Percentiles rank a stretch among this genome's conserved stretches.
Conservation (phyloP, 176 grass and related monocot species). For the Pharus latifolius region DNA sequence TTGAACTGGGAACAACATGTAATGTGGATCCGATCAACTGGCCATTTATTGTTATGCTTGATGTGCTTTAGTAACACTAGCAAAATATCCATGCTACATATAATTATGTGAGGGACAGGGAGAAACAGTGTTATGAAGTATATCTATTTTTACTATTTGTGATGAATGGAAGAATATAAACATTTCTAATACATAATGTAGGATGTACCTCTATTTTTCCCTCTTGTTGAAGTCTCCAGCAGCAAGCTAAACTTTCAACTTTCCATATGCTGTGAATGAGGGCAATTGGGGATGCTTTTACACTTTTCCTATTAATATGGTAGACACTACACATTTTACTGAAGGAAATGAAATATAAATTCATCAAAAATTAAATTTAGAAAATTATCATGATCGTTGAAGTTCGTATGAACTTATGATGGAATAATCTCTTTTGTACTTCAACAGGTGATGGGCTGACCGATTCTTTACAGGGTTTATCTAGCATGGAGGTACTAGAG, state of each 20-base stretch:
- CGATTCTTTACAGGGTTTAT: slow-evolving; percentile 75
- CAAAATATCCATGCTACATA: not conserved
- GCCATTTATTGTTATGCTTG: not conserved
- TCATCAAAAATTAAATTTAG: not conserved
- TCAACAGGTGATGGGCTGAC: slow-evolving; percentile 76
- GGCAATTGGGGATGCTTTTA: not conserved
- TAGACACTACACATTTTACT: not conserved
- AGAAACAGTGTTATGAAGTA: not conserved
- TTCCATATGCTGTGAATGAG: not conserved
- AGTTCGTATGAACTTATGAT: not conserved
- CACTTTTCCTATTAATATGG: not conserved
- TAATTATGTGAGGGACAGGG: not conserved
- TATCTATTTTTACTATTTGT: too few relatives aligned
- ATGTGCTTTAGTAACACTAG: not conserved
- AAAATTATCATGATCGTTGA: not conserved
- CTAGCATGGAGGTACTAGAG: slow-evolving; percentile 76
- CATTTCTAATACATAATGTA: not conserved
- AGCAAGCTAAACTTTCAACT: not conserved
- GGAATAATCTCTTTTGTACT: slow-evolving; percentile 13
- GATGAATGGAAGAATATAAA: not conserved
- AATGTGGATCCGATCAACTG: too few relatives aligned
- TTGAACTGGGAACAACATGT: not conserved
- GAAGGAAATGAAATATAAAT: not conserved
- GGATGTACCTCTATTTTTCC: not conserved
- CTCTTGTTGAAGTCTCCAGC: not conserved